These are phyloP conservation scores for Claviceps paspali DNA, from an alignment of 2,329 filamentous ascomycete genomes.

Conservation along the genomic window DNA sequence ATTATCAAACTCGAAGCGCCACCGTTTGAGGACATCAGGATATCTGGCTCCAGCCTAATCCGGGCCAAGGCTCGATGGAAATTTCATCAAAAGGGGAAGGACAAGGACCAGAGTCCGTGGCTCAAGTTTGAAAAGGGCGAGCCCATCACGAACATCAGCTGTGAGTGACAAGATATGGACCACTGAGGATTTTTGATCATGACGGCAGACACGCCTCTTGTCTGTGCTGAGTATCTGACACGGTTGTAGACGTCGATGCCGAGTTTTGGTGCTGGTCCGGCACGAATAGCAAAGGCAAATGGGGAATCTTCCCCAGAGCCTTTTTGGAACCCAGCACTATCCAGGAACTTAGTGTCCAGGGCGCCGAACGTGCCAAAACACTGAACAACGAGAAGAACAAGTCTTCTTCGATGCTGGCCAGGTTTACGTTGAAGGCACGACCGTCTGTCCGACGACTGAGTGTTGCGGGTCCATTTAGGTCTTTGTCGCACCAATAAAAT, in stretches of 20 bases:
- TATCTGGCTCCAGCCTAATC: constrained; percentile 30
- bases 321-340: constrained; percentile 32
- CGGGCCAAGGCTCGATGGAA: constrained; percentile 37
- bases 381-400: constrained; percentile 21
- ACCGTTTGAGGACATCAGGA: constrained; percentile 28
- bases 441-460: constrained; percentile 17
- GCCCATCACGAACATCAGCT: constrained; percentile 47
- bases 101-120: constrained; percentile 31
- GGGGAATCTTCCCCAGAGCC: constrained; percentile 36
- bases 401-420: constrained; percentile 18
- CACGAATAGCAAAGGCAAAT: constrained; percentile 34
- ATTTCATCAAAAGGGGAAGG: constrained; percentile 31
- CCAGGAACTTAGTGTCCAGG: constrained; percentile 17
- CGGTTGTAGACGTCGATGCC: constrained; percentile 23
- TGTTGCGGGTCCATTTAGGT: constrained; percentile 18
- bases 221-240: not conserved
- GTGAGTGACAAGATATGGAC: constrained; percentile 22
- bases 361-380: constrained; percentile 15
- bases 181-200: too few species aligned
- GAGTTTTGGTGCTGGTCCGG: constrained; percentile 44
- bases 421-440: constrained; percentile 18
- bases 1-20: constrained; percentile 33
- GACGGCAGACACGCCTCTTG: not conserved
- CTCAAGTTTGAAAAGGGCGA: constrained; percentile 52
- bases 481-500: too few species aligned